Evolutionary conservation across 2,329 filamentous ascomycete species (phyloP).

Genomic region (Aspergillus alliaceus): DNA sequence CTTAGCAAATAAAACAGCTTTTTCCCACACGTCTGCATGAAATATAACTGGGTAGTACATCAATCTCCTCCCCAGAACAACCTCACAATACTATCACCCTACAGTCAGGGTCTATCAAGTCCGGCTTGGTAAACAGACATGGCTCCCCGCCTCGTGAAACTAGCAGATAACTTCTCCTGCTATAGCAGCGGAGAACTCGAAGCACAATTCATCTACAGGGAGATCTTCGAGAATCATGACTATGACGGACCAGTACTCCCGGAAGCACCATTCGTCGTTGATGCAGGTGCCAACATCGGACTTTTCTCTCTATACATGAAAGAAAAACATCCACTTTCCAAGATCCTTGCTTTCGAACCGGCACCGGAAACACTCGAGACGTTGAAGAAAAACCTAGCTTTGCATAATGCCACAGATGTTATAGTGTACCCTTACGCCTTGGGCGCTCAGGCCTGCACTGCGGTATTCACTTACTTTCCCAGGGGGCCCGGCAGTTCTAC

Average conservation of each 20-base stretch:
- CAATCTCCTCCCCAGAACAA: too few relatives aligned
- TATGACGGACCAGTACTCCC: neutral
- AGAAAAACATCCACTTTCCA: neutral
- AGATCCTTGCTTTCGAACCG: neutral
- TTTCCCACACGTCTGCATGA: too few relatives aligned
- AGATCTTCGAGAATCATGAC: neutral
- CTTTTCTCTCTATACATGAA: neutral
- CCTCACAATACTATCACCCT: too few relatives aligned
- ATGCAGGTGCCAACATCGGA: neutral
- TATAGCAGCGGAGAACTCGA: neutral
- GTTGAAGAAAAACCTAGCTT: neutral
- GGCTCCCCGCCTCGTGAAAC: neutral
- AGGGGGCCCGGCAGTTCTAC: neutral
- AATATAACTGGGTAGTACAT: too few relatives aligned
- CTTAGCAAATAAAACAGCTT: too few relatives aligned
- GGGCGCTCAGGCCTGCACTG: neutral
- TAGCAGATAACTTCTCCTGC: neutral
- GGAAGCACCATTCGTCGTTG: neutral
- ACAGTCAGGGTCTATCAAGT: too few relatives aligned
- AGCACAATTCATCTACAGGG: neutral
- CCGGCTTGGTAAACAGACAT: too few relatives aligned
- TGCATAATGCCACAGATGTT: neutral
- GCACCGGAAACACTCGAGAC: neutral
- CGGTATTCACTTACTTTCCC: neutral
- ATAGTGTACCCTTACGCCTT: neutral